Conservation (phyloP, 768 basidiomycete species). For the Suillus variegatus region DNA sequence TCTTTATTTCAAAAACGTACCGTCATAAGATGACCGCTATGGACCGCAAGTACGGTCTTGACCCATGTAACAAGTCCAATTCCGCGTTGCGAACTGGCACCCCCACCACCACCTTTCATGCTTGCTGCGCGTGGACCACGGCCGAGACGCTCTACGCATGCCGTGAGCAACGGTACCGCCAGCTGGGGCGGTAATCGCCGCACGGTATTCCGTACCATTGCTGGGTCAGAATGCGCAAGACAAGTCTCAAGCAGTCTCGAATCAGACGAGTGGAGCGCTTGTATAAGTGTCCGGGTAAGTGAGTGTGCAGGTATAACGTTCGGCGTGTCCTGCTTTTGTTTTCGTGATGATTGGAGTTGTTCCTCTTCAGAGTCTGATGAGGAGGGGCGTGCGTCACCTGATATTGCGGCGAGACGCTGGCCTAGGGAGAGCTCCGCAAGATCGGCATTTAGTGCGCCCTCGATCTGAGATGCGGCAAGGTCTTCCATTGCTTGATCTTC, state of each 20-base stretch:
- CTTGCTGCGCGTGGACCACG: conserved; percentile 69
- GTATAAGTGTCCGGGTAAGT: conserved; percentile 90
- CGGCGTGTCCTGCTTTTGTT: conserved; percentile 27
- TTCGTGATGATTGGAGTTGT: conserved; percentile 28
- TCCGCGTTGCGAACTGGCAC: conserved; percentile 78
- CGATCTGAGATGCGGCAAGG: conserved; percentile 47
- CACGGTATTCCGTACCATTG: conserved; percentile 85
- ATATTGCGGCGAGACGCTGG: conserved; percentile 79
- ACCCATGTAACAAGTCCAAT: conserved; percentile 74
- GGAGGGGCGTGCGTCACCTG: conserved; percentile 40
- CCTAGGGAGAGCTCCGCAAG: conserved; percentile 91
- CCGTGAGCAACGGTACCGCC: conserved; percentile 80
- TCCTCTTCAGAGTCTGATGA: conserved; percentile 51
- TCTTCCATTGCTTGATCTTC: conserved; percentile 57
- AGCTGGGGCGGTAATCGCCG: conserved; percentile 83
- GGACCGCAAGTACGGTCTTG: conserved; percentile 78
- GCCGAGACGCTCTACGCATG: conserved; percentile 88
- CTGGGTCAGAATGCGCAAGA: conserved; percentile 77
- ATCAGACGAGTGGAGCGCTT: conserved; percentile 95
- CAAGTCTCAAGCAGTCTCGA: conserved; percentile 85
- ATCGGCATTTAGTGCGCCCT: conserved; percentile 78
- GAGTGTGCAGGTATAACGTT: conserved; percentile 76
- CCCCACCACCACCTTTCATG: conserved; percentile 77
- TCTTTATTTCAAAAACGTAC: conserved; percentile 48
- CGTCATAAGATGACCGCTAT: conserved; percentile 92